These are phyloP conservation scores for Maudiozyma barnettii DNA, from an alignment of 805 yeast genomes.

Conservation along the genomic window DNA sequence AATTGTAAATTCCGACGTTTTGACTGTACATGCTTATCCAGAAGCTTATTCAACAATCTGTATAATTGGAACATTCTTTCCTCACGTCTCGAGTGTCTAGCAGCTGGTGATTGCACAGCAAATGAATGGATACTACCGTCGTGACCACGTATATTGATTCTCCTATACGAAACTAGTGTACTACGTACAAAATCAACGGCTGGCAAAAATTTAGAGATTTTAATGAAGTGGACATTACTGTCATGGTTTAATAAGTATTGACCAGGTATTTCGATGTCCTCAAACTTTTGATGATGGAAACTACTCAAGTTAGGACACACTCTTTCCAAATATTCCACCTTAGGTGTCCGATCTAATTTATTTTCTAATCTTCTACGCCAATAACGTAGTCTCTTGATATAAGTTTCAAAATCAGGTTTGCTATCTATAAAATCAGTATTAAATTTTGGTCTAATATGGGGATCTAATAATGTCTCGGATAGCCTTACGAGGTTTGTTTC, in stretches of 20 bases:
- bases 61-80: conserved; percentile 89
- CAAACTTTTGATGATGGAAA: conserved; percentile 96
- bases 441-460: conserved; percentile 79
- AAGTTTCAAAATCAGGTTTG: conserved; percentile 82
- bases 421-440: conserved; percentile 81
- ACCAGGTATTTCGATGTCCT: conserved; percentile 95
- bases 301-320: conserved; percentile 92
- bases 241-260: conserved; percentile 86
- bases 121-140: conserved; percentile 89
- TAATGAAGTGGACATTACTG: conserved; percentile 79
- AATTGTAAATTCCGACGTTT: conserved; percentile 77
- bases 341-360: conserved; percentile 76
- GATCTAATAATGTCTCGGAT: conserved; percentile 88
- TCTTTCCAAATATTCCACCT: conserved; percentile 73
- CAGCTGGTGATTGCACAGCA: conserved; percentile 96
- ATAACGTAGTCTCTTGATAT: conserved; percentile 68
- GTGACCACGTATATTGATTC: conserved; percentile 83
- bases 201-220: conserved; percentile 88
- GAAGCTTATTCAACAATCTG: conserved; percentile 74
- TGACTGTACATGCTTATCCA: conserved; percentile 75
- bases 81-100: conserved; percentile 93
- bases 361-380: conserved; percentile 94
- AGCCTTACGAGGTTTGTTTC: conserved; percentile 80
- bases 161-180: conserved; percentile 79
- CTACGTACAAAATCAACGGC: conserved; percentile 83